Base-by-base conservation (phyloP, 306 rosid genomes). In the Quercus variabilis region DNA sequence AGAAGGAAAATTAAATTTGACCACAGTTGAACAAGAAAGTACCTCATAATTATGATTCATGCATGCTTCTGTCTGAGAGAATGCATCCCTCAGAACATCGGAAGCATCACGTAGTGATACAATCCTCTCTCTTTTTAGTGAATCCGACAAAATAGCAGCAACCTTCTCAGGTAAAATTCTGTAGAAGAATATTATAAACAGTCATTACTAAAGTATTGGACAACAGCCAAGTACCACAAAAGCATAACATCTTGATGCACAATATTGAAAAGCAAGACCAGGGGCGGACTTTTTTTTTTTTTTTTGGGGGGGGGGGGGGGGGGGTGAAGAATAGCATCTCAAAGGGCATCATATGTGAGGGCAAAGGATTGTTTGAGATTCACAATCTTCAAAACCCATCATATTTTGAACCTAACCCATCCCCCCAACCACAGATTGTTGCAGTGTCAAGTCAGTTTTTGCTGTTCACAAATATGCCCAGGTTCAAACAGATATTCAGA, bases 21-120 rank as follows among this genome's bases (percentile, higher is more conserved):
- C 51, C 3, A 14, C 28, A 35, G 38, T 18, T 57, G 38, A 25
- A 33, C 35, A 71, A 71, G 51, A 55, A 60, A 75, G 38, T 38
- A 96, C 99, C 99, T 96, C 99, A 38, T 93, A 96, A 72, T 70
- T 80, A 88, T 93, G 90, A 88, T 89, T 84, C 91, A 91, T 73
- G 85, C 83, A 63, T 79, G 87, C 85, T 83, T 96, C 99, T 72
- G 99, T 87, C 88, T 87, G 92, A 83, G 83, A 89, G 92, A 93
- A 90, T 70, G 97, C 96, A 82, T 87, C 98, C 83, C 90, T 88
- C 72, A 96, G 94, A 86, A 96, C 86, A 86, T 91, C 93, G 6
- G 99, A 93, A 86, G 99, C 98, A 86, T 96, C 96, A 76, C 77
- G 19, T 33, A 70, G 87, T 25, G 93, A 88, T 52, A 93, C 80